Percentiles rank a stretch among this genome's conserved stretches.
Conservation (phyloP, 345 rosid species). For the Syzygium aqueum region DNA sequence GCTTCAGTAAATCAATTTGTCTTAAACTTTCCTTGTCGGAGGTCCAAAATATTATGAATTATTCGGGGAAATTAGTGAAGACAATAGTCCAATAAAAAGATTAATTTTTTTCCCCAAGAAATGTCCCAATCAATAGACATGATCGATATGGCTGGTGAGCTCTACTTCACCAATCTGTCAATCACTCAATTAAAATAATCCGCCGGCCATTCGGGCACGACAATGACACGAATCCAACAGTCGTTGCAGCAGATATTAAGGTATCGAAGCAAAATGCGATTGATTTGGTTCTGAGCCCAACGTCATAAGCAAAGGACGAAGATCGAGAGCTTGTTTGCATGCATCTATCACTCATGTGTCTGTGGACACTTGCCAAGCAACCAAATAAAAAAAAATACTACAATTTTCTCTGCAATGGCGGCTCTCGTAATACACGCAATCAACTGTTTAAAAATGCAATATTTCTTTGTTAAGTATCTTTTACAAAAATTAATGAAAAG, state of each 20-base stretch:
- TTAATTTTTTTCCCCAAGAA: background rate
- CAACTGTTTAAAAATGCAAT: too few relatives aligned
- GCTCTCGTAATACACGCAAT: too few relatives aligned
- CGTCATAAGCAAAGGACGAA: background rate
- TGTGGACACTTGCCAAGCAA: too few relatives aligned
- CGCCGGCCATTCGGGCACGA: background rate
- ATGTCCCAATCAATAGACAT: background rate
- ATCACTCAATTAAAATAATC: background rate
- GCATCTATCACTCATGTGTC: too few relatives aligned
- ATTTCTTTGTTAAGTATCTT: too few relatives aligned
- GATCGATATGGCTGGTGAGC: background rate
- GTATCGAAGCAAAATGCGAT: background rate
- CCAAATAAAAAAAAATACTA: too few relatives aligned
- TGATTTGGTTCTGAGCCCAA: background rate
- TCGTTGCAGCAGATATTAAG: background rate
- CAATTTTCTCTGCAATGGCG: too few relatives aligned
- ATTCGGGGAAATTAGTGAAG: background rate
- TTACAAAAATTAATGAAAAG: too few relatives aligned
- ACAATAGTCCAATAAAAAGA: background rate
- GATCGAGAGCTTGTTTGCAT: too few relatives aligned
- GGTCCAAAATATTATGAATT: background rate
- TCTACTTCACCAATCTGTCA: background rate
- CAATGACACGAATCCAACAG: background rate
- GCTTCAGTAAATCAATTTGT: background rate
- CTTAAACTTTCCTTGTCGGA: background rate